phyloP scores from a whole-genome alignment of 768 basidiomycete species.

The Neoboletus subvelutipes region DNA sequence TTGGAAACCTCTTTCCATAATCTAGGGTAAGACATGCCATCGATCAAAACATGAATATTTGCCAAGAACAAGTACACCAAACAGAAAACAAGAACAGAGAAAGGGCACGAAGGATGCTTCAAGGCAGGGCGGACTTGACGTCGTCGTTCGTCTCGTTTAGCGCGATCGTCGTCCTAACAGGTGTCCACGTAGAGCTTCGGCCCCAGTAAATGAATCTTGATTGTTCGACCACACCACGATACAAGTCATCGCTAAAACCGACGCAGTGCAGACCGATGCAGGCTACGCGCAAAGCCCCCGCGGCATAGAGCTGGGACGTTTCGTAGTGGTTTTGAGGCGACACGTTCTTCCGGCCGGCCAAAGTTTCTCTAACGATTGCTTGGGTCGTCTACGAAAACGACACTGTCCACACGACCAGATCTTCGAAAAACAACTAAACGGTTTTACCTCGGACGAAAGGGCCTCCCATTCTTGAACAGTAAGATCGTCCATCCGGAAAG shows the following conservation, averaged over 20 bases:
- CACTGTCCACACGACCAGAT: constrained; percentile 5
- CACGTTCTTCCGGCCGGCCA: constrained; percentile 67
- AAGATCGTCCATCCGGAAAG: constrained; percentile 63
- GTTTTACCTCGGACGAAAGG: constrained; percentile 58
- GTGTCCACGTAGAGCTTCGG: constrained; percentile 19
- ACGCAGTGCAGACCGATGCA: constrained; percentile 76
- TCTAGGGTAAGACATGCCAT: neutral
- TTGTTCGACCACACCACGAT: constrained; percentile 64
- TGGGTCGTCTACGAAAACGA: constrained; percentile 52
- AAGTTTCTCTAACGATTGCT: constrained; percentile 68
- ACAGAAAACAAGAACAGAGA: neutral
- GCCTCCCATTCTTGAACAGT: constrained; percentile 67
- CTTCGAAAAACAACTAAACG: neutral
- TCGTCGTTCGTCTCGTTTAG: constrained; percentile 19
- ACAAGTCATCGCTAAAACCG: constrained; percentile 69
- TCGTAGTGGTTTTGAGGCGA: constrained; percentile 81
- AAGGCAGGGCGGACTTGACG: constrained; percentile 1
- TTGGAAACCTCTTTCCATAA: neutral
- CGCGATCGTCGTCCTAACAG: constrained; percentile 6
- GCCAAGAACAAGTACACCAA: neutral
- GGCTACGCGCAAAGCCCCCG: constrained; percentile 69
- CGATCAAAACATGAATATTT: constrained; percentile 3
- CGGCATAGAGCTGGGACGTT: constrained; percentile 66
- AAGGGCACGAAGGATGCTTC: neutral
- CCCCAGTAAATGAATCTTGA: constrained; percentile 37